Percentiles rank a stretch among this genome's conserved stretches.
phyloP scores from a whole-genome alignment of 2,329 filamentous ascomycete species.

The Diplodia mutila region DNA sequence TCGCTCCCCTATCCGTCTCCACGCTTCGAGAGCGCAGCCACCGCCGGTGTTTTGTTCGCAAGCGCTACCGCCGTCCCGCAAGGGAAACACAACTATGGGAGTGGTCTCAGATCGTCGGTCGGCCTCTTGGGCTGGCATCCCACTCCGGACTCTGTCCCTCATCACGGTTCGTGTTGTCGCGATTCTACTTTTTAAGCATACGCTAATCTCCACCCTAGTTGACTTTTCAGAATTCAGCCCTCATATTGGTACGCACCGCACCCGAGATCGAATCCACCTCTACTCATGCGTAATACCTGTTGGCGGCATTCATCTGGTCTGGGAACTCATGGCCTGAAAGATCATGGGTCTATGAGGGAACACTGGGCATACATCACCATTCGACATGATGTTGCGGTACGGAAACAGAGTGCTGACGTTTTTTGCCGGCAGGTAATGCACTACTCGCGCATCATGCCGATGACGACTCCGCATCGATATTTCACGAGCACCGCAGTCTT shows the following conservation, averaged over 20 bases:
- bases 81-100: conserved; percentile 21
- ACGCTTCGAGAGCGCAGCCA: background rate
- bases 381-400: background rate
- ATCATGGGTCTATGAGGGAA: background rate
- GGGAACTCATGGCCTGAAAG: background rate
- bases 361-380: background rate
- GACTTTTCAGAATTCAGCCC: conserved; percentile 77
- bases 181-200: background rate
- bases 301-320: background rate
- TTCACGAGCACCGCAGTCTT: conserved; percentile 93
- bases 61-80: background rate
- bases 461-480: conserved; percentile 80
- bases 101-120: conserved; percentile 28
- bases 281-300: background rate
- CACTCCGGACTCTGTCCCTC: conserved; percentile 71
- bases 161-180: conserved; percentile 57
- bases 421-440: conserved; percentile 73
- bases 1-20: conserved; percentile 9
- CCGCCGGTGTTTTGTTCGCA: background rate
- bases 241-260: conserved; percentile 65
- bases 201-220: conserved; percentile 57
- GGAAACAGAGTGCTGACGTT: conserved; percentile 14
- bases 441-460: conserved; percentile 93
- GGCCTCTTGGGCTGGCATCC: conserved; percentile 54
- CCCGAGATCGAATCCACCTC: background rate